A percentile compares a stretch with the other conserved stretches of the same genome.
Evolutionary conservation across 75 land plant species (phyloP).

Genomic region (Picea glauca): DNA sequence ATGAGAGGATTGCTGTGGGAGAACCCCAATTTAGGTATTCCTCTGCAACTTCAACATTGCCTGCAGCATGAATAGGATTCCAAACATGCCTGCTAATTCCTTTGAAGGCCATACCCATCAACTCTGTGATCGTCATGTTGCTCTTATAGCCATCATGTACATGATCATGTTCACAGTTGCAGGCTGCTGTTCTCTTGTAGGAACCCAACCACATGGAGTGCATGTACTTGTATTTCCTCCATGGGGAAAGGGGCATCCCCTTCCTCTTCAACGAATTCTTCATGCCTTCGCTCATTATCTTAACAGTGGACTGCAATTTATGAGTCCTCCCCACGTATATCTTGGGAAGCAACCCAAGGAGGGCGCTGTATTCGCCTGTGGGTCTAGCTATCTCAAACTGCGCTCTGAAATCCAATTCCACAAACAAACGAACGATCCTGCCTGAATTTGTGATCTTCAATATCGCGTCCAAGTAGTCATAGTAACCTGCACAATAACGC

Average conservation of each 20-base stretch:
- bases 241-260: constrained; percentile 61
- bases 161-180: background rate
- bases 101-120: too few relatives aligned
- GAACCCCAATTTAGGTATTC: too few relatives aligned
- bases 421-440: background rate
- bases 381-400: constrained; percentile 72
- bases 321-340: constrained; percentile 42
- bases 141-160: too few relatives aligned
- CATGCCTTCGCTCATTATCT: constrained; percentile 37
- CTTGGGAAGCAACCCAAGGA: constrained; percentile 41
- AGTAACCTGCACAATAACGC: too few relatives aligned
- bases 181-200: constrained; percentile 41
- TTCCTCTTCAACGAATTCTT: constrained; percentile 43
- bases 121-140: too few relatives aligned
- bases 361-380: constrained; percentile 31
- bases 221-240: constrained; percentile 67
- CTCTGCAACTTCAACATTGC: too few relatives aligned
- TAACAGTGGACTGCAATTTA: constrained; percentile 43
- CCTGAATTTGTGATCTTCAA: too few relatives aligned
- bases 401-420: constrained; percentile 54
- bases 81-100: too few relatives aligned
- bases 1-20: too few relatives aligned
- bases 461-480: too few relatives aligned
- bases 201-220: constrained; percentile 70
- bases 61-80: too few relatives aligned